Evolutionary conservation across 768 basidiomycete genomes (phyloP), one percentile per base, ranked within the genome.

Genomic region (Pulveroboletus sp.): DNA sequence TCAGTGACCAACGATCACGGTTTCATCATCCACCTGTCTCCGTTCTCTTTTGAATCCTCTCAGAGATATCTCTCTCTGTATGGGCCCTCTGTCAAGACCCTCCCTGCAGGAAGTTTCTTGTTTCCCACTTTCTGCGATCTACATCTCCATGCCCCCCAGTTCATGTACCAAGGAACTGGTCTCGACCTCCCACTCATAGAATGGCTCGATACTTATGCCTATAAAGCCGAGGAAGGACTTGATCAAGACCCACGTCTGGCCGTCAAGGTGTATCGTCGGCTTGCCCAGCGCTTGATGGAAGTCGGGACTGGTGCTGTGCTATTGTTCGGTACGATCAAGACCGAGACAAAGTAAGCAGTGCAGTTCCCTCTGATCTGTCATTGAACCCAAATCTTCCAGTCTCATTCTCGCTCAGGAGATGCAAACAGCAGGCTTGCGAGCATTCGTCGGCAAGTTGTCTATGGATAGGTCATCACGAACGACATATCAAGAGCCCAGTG

Each of bases 81-180:
- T 15, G 47, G 6, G 7, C 49, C 56, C 17, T 54, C 53, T 13
- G 42, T 52, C 21, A 60, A 71, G 35, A 61, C 54, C 6, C 60
- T 86, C 11, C 78, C 79, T 3, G 28, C 47, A 8, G 82, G 82
- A n/a, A 76, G 71, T 46, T 89, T 93, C 60, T 50, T 93, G 37
- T 55, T 87, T n/a, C 89, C 91, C 2, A 80, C 83, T 0, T 93
- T 92, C 66, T 82, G 79, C 49, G 91, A 93, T 65, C 73, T 90
- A 5, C 91, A 93, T 61, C 75, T 93, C 0, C 92, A 94, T 63
- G 90, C 91, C 0, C 89, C 92, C 1, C 93, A 94, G 62, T 93
- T 87, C 63, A 73, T 93, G 31, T 93, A 92, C 52, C 85, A 90
- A 49, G 93, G 93, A 3, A 90, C 82, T 1, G 91, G 92, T 0